Base-by-base conservation (phyloP, 2,329 filamentous ascomycete species). In the Elsinoe arachidis region DNA sequence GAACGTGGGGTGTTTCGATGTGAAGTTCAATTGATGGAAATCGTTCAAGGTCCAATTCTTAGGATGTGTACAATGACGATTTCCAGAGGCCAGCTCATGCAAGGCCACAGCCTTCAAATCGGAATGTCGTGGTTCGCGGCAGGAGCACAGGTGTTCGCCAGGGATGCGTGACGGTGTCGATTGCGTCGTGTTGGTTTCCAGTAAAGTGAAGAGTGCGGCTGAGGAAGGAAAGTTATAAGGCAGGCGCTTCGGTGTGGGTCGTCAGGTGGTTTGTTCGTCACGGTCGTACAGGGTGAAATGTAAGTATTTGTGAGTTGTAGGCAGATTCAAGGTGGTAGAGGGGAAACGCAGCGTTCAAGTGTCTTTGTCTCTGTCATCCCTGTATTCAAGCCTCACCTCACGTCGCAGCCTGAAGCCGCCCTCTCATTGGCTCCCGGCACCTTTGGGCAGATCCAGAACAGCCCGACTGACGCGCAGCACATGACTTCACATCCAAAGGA, bases 161-260 rank as follows among this genome's bases (percentile, higher is more conserved):
- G 30, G 49, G 49, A 21, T 53, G 33, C 49, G 49, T 53, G 49
- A 53, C 49, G 49, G 34, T 37, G 26, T 53, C 23, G 49, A 53
- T 53, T 53, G 49, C 49, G 49, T 53, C 37, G 49, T 39, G 49
- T 26, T 46, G 41, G 41, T 23, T 46, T 46, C 26, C n/a, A 34
- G 30, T 33, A 21, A 34, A 38, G 37, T n/a, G 11, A 53, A 14
- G 34, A 37, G 34, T 53, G 49, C 49, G 49, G 49, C 49, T 53
- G 49, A 53, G 26, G 46, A 23, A 34, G 19, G 23, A 19, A 15
- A 23, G 17, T 51, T 30, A 30, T 21, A 15, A 35, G 49, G 19
- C 17, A 53, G 34, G 49, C 26, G 49, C 14, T 53, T 53, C 19
- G 23, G n/a, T 26, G 5, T 7, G 14, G 26, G 14, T 51, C 26